Percentiles rank a stretch among this genome's conserved stretches.
Conservation (phyloP, 108 stramenopile species). For the Fragilariopsis cylindrus region DNA sequence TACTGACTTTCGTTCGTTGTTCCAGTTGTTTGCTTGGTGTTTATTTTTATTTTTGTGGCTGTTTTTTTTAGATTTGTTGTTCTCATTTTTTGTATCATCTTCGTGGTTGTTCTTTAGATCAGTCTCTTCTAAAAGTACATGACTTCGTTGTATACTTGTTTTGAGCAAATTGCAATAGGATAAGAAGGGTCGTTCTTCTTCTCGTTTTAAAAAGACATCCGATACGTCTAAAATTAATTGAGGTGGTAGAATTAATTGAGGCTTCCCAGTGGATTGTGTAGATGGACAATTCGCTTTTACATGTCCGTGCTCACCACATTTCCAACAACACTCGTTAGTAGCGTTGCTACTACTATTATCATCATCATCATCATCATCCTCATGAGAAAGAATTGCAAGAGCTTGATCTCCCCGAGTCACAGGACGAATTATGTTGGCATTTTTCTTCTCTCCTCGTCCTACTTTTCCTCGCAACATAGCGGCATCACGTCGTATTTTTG, state of each 20-base stretch:
- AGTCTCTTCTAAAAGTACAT: slow-evolving; percentile 1
- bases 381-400: neutral
- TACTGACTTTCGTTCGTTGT: slow-evolving; percentile 39
- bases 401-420: neutral
- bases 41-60: neutral
- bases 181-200: neutral
- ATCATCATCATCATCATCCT: neutral
- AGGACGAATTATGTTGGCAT: neutral
- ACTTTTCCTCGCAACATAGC: neutral
- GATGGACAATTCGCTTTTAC: slow-evolving; percentile 32
- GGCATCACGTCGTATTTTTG: neutral
- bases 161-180: slow-evolving; percentile 35
- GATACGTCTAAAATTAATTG: slow-evolving; percentile 11
- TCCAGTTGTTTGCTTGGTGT: slow-evolving; percentile 42
- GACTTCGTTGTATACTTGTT: slow-evolving; percentile 29
- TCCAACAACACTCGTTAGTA: slow-evolving; percentile 31
- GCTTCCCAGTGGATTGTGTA: slow-evolving; percentile 11
- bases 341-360: neutral
- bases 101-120: slow-evolving; percentile 10
- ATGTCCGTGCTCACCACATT: slow-evolving; percentile 46
- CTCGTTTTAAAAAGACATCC: slow-evolving; percentile 22
- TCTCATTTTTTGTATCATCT: slow-evolving; percentile 14
- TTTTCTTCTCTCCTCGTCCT: too few species aligned
- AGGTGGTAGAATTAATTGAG: slow-evolving; percentile 2
- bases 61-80: slow-evolving; percentile 6